Base-by-base conservation (phyloP, 495 filamentous ascomycete species). In the Talaromyces wortmannii region DNA sequence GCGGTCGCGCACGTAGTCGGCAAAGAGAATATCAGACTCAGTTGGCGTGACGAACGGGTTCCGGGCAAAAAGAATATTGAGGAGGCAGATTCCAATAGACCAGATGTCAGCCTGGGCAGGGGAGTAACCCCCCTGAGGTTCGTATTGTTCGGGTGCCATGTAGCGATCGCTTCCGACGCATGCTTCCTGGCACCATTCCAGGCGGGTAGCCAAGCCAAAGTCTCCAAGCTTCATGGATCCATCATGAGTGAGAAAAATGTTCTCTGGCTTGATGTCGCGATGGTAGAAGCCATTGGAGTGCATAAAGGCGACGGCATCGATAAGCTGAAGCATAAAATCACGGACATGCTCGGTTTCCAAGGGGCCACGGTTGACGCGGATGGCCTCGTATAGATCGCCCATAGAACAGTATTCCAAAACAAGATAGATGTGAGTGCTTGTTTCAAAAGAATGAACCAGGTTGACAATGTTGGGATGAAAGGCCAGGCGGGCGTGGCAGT, bases 231-330 rank as follows among this genome's bases (percentile, higher is more conserved):
- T 98, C 86, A 96, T 88, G 45, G 85, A 79, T 23, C 95, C 92
- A 50, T 84, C 81, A 56, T 91, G 80, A 59, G 82, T 88, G 57
- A 98, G 78, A 72, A 98, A 97, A 71, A 98, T 95, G 74, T 98
- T 98, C 79, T 98, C 94, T 7, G 94, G 94, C 76, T 98, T 98
- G 82, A 98, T 97, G 70, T 98, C 94, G 55, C 94, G 91, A 68
- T 98, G 94, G 70, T 92, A 97, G 61, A 97, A 79, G 57, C 90
- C 91, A 65, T 91, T 91, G 58, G 79, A 74, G 65, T 98, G 94
- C 78, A 96, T 90, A 70, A 88, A 90, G 48, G 90, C 85, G 52
- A 98, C 86, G 44, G 95, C 91, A 65, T 87, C 85, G 50, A 98
- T 78, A 17, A 98, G 83, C 71, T 98, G 85, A 47, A 96, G 76